These are phyloP conservation scores for Monascus ruber DNA, from an alignment of 2,329 filamentous ascomycete genomes.

Conservation along the genomic window DNA sequence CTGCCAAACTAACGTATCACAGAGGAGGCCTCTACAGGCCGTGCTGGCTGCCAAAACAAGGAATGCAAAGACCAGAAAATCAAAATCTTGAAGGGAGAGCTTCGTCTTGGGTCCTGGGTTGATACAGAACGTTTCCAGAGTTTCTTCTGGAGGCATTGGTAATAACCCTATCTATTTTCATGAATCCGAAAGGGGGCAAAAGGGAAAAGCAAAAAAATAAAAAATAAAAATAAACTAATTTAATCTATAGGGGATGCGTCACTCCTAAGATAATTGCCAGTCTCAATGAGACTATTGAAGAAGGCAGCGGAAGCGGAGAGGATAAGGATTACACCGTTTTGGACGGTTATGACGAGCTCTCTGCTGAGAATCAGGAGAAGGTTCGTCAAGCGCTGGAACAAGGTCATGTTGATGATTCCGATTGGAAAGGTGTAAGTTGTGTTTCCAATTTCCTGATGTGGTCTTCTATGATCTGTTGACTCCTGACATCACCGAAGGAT, in stretches of 20 bases:
- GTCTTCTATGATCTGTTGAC: conserved; percentile 1
- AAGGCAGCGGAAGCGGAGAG: conserved; percentile 33
- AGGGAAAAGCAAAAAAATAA: neutral
- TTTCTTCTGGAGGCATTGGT: conserved; percentile 85
- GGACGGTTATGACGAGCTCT: conserved; percentile 71
- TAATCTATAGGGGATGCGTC: conserved; percentile 65
- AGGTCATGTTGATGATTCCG: conserved; percentile 71
- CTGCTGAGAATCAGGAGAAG: conserved; percentile 59
- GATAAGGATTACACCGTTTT: conserved; percentile 53
- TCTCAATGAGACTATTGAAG: conserved; percentile 40
- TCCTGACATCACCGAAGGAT: conserved; percentile 44
- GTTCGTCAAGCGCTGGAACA: conserved; percentile 59
- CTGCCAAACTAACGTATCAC: conserved; percentile 1
- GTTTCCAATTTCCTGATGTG: neutral
- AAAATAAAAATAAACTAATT: neutral
- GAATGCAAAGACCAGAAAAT: conserved; percentile 57
- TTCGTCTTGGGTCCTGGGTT: conserved; percentile 67
- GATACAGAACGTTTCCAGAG: conserved; percentile 48
- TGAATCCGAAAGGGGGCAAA: conserved; percentile 8
- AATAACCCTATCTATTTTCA: conserved; percentile 8
- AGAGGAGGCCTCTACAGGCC: conserved; percentile 62
- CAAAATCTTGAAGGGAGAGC: conserved; percentile 69
- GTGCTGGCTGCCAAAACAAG: conserved; percentile 62
- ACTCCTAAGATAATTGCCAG: conserved; percentile 63
- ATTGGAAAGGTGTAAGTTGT: conserved; percentile 74